These are phyloP conservation scores for Phanerochaete sordida DNA, from an alignment of 768 basidiomycete genomes.

Conservation along the genomic window DNA sequence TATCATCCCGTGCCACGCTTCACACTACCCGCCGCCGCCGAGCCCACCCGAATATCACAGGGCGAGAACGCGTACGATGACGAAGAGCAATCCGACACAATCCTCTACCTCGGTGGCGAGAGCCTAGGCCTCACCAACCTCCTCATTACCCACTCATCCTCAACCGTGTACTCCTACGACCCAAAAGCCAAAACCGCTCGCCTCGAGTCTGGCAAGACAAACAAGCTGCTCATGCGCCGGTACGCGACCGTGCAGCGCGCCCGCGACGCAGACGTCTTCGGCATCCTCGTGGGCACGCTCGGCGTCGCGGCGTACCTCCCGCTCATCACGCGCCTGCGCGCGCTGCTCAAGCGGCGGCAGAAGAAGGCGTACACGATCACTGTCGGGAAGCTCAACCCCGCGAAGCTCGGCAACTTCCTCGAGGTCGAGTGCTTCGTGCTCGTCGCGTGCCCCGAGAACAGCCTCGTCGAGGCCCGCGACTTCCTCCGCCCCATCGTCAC, in stretches of 20 bases:
- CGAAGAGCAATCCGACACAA: conserved; percentile 13
- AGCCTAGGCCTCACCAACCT: conserved; percentile 80
- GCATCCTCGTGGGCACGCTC: conserved; percentile 91
- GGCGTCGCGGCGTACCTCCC: conserved; percentile 89
- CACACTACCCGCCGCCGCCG: background rate
- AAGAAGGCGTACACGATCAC: conserved; percentile 95
- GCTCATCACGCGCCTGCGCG: conserved; percentile 78
- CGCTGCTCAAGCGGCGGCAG: conserved; percentile 54
- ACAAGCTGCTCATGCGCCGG: conserved; percentile 83
- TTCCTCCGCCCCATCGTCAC: conserved; percentile 91
- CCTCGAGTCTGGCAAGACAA: conserved; percentile 67
- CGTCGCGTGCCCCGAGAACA: conserved; percentile 94
- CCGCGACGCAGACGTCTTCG: conserved; percentile 89
- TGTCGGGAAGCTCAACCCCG: conserved; percentile 92
- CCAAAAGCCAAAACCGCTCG: conserved; percentile 45
- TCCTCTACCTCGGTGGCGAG: conserved; percentile 75
- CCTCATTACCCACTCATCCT: conserved; percentile 74
- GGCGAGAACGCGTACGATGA: background rate
- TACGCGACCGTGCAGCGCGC: conserved; percentile 87
- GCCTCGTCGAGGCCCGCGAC: conserved; percentile 81
- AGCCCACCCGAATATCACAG: background rate
- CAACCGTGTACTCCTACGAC: conserved; percentile 72
- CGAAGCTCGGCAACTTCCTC: conserved; percentile 93
- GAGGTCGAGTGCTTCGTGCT: conserved; percentile 96
- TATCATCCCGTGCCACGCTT: background rate